These are phyloP conservation scores for Calamus simplicifolius DNA, from an alignment of 176 grass and related monocot genomes.

Conservation along the genomic window DNA sequence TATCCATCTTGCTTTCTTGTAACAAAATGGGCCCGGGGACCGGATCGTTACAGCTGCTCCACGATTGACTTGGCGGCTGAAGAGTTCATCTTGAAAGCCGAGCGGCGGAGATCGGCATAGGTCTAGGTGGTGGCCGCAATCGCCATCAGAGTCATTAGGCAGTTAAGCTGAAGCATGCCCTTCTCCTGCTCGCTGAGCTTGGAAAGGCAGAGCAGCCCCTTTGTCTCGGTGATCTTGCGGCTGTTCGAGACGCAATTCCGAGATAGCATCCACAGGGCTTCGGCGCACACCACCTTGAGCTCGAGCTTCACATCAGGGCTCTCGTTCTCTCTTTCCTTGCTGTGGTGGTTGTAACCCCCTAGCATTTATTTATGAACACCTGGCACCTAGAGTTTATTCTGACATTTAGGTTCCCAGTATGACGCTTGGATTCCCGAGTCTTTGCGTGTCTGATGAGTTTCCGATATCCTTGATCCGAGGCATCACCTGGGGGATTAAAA, in stretches of 20 bases:
- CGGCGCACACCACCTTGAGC: conserved; percentile 16
- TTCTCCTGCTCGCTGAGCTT: conserved; percentile 14
- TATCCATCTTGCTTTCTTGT: too few relatives aligned
- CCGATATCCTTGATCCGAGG: too few relatives aligned
- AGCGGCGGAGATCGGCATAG: conserved; percentile 17
- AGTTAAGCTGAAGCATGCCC: conserved; percentile 12
- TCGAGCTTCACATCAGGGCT: conserved; percentile 19
- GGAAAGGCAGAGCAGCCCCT: conserved; percentile 13
- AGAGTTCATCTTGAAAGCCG: conserved; percentile 20
- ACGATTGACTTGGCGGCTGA: conserved; percentile 14
- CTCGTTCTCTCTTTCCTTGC: conserved; percentile 21
- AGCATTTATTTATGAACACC: too few relatives aligned
- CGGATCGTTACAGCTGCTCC: too few relatives aligned
- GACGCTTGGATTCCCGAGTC: too few relatives aligned
- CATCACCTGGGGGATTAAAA: too few relatives aligned
- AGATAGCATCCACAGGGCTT: conserved; percentile 23
- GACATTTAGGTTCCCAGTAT: too few relatives aligned
- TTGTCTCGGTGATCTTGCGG: conserved; percentile 23
- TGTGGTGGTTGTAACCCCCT: too few relatives aligned
- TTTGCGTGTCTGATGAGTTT: too few relatives aligned
- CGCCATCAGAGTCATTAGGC: conserved; percentile 14
- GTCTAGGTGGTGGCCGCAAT: conserved; percentile 4
- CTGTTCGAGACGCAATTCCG: conserved; percentile 3
- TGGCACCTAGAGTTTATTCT: too few relatives aligned
- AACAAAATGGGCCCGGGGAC: too few relatives aligned